Evolutionary conservation across 108 stramenopile species (phyloP), one percentile per base, ranked within the genome.

Genomic region (Skeletonema marinoi): DNA sequence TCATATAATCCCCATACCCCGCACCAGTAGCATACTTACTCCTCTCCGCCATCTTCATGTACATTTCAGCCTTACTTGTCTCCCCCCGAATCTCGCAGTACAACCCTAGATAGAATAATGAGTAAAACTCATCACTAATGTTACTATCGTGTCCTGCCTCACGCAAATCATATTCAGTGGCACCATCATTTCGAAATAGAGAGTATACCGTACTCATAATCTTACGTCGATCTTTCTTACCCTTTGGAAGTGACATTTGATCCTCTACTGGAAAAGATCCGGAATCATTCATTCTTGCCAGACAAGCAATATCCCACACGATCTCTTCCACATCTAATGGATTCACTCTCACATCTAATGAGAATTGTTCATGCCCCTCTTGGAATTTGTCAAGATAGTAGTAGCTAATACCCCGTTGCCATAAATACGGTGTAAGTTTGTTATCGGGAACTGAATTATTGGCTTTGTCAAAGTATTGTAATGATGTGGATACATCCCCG

Each of bases 251-350:
- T 31, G 84, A 56, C 84, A 89, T 79, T 59, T 65, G 77, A 9
- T 61, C 81, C 31, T 66, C 38, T 21, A 70, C 70, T 19, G 88
- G 84, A 56, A 87, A 86, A 2, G 42, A 16, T 6, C 60, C 5
- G 44, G n/a, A 30, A 6, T 78, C 69, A 54, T 81, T 73, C 41
- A 82, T 72, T 42, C 86, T 80, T 16, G 78, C 35, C 51, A 84
- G 58, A 60, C 88, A 88, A 0, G 88, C 89, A 81, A 91, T 86
- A 86, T 93, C 90, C 92, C 92, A 93, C 7, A 91, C 90, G 74
- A 90, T 89, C 68, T 93, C 92, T 82, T 93, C 92, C 58, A 88
- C 88, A 76, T 93, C 92, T 62, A 60, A 65, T 44, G 69, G 51
- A 70, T 70, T 16, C 14, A 75, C 67, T 6, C 13, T 16, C 7